Conservation (phyloP, 176 grass and related monocot genomes). For the Carex parvula region DNA sequence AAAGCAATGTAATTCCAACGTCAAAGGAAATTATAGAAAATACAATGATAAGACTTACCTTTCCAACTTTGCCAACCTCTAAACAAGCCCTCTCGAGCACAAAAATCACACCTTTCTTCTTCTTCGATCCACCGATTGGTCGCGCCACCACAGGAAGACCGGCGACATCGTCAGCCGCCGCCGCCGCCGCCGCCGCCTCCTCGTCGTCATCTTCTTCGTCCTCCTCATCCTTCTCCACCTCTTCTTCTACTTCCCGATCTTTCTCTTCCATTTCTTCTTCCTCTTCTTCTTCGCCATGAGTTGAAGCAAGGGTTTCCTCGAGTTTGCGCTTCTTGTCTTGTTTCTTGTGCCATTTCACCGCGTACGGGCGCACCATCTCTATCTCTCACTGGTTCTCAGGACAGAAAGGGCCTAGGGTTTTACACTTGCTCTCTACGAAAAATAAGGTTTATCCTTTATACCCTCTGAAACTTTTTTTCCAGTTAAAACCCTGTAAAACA, state of each 20-base stretch:
- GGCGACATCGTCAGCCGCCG: constrained; percentile 19
- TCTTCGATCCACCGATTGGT: constrained; percentile 39
- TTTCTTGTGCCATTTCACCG: constrained; percentile 54
- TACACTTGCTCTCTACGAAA: background rate
- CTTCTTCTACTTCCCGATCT: background rate
- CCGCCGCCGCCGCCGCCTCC: constrained; percentile 21
- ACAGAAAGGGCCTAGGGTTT: constrained; percentile 39
- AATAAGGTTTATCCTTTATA: constrained; percentile 4
- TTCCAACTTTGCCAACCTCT: constrained; percentile 96
- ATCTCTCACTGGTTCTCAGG: constrained; percentile 2
- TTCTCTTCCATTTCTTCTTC: background rate
- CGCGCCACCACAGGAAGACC: constrained; percentile 50
- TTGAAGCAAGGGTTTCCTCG: constrained; percentile 34
- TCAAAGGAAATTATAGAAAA: background rate
- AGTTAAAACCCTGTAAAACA: no score
- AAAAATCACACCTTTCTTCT: constrained; percentile 60
- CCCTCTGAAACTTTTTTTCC: background rate
- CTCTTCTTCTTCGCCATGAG: background rate
- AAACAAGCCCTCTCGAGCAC: constrained; percentile 85
- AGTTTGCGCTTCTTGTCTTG: constrained; percentile 56
- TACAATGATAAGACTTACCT: constrained; percentile 33
- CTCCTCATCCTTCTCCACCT: background rate
- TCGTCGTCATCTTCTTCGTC: background rate
- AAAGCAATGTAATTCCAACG: background rate
- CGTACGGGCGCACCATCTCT: constrained; percentile 62